Evolutionary conservation across 2,329 filamentous ascomycete species (phyloP), one percentile per base, ranked within the genome.

Genomic region (Plenodomus lindquistii): DNA sequence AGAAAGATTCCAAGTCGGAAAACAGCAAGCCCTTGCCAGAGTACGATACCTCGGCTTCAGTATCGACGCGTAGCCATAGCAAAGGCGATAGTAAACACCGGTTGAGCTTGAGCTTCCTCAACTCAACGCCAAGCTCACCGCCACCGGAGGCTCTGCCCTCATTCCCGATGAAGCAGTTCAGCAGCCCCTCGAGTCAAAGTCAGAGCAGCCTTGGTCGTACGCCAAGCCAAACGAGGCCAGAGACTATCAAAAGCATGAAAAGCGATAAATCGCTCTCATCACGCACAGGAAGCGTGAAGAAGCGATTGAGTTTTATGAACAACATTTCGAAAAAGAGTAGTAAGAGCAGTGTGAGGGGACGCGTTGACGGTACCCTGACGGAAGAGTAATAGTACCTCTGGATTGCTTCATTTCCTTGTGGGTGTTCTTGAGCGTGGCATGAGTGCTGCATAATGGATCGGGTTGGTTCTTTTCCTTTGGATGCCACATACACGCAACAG

Each of bases 281-380:
- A 43, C 81, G 82, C 13, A 69, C 59, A 24, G 63, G 62, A 43
- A 83, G 85, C 48, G 82, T 95, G 57, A 85, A 86, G 73, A 93
- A 91, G 75, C 77, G 91, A 64, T 78, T 95, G 57, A 94, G 89
- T 69, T 77, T 91, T 62, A 77, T 95, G 64, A 31, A 31, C 69
- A 89, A 87, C 69, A 79, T 91, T 42, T 86, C 87, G 22, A 86
- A 85, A 69, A 90, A 88, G 75, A 77, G 76, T 38, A 84, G 81
- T 65, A 86, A 84, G 69, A 75, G 64, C 49, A 80, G 76, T 66
- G 77, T 71, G 4, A 60, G 54, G 48, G 62, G 62, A 38, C 54
- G 50, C 15, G 46, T 58, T 31, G 61, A 63, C 43, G 64, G 67
- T 54, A 65, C 60, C 47, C 60, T 72, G 39, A 55, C 61, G 39